Evolutionary conservation across 2,329 filamentous ascomycete species (phyloP), one percentile per base, ranked within the genome.

Genomic region (Pseudocercospora pini-densiflorae): DNA sequence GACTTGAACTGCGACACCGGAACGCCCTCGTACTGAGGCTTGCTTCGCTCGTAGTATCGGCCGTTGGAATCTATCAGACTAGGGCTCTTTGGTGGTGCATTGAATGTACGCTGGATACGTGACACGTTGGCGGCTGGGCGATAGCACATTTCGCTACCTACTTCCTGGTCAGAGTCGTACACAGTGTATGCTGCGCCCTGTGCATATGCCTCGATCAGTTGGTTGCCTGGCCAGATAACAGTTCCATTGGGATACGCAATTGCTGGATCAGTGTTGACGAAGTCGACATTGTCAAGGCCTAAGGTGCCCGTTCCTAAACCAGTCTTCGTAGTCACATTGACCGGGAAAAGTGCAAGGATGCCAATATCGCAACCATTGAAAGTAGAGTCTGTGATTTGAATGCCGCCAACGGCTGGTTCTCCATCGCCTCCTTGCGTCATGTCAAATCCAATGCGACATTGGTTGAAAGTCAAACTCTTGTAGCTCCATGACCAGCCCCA

Each of bases 401-500:
- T 86, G 0, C 93, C 97, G 60, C 94, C 94, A 59, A 96, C 93
- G 7, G 88, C 90, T 81, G 24, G 83, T 19, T n/a, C 16, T 68
- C 73, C 61, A 5, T 70, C 67, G 29, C 70, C 74, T n/a, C 75
- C 75, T 62, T 74, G 70, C 5, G 90, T 87, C 88, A 97, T 92
- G 79, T 96, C 91, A 69, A 96, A 82, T 63, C 92, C 93, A 45
- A 94, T 80, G n/a, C 83, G 81, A 61, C 74, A 76, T 49, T 76
- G 64, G 63, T 75, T 75, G 71, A 96, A 92, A 54, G 81, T 85
- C 43, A 96, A 72, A 40, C 87, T 90, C 77, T 94, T 92, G 80
- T 95, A 88, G 53, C 90, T 88, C 90, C 91, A 96, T 19, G 89
- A 84, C 93, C 93, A 97, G 82, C 94, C 92, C 93, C 93, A 97